Percentiles rank a stretch among this genome's conserved stretches.
phyloP scores from a whole-genome alignment of 75 land plant genomes.

The Picea sitchensis region DNA sequence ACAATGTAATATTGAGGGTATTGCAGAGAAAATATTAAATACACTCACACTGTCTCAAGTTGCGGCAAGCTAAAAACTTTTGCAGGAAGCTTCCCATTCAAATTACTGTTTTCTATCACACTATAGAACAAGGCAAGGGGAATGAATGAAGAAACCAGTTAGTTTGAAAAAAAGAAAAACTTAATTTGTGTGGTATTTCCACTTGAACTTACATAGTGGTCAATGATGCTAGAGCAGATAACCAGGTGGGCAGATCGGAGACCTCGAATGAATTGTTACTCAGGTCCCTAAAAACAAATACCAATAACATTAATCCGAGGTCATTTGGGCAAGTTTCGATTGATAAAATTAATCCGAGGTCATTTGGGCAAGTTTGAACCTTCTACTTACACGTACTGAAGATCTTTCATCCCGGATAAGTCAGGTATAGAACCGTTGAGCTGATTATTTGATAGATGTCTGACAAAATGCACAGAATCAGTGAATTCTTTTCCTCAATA shows the following conservation, averaged over 20 bases:
- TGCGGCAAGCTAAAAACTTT: conserved; percentile 37
- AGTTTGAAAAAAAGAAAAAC: too few species aligned
- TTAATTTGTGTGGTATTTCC: neutral
- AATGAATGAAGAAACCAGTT: too few species aligned
- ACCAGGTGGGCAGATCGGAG: conserved; percentile 48
- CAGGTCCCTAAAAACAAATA: conserved; percentile 31
- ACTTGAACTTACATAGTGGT: conserved; percentile 52
- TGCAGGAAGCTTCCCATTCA: conserved; percentile 36
- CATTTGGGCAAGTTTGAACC: neutral
- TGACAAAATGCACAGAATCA: conserved; percentile 7
- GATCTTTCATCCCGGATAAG: conserved; percentile 43
- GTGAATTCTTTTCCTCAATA: neutral
- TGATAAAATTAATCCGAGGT: neutral
- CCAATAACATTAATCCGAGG: neutral
- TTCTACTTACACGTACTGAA: conserved; percentile 55
- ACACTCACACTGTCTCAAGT: conserved; percentile 51
- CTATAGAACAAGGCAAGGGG: conserved; percentile 12
- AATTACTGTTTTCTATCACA: conserved; percentile 33
- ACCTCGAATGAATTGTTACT: conserved; percentile 57
- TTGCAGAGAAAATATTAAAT: neutral
- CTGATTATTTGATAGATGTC: conserved; percentile 57
- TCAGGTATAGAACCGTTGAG: conserved; percentile 56
- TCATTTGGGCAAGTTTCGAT: too few species aligned
- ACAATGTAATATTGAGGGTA: neutral
- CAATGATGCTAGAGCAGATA: conserved; percentile 35